Percentiles rank a stretch among this genome's conserved stretches.
These are phyloP conservation scores for Cenococcum geophilum DNA, from an alignment of 495 filamentous ascomycete species.

Conservation along the genomic window DNA sequence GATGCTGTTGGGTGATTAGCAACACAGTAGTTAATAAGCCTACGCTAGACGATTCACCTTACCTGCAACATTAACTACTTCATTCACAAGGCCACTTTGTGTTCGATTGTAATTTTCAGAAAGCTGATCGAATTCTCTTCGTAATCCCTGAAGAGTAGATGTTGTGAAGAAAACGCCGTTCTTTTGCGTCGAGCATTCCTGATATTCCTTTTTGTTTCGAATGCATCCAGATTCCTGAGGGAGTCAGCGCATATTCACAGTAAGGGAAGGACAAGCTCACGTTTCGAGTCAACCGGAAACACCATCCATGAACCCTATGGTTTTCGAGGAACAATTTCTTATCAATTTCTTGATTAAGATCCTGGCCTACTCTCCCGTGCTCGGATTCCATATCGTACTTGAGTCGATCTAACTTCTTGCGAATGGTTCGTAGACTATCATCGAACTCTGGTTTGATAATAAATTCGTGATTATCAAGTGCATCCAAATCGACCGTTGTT, in stretches of 20 bases:
- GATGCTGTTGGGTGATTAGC: slow-evolving; percentile 49
- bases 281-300: slow-evolving; percentile 85
- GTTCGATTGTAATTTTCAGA: slow-evolving; percentile 95
- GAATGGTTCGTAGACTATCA: slow-evolving; percentile 77
- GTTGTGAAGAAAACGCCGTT: slow-evolving; percentile 99
- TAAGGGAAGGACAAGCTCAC: not conserved
- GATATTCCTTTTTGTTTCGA: slow-evolving; percentile 80
- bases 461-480: slow-evolving; percentile 94
- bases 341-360: slow-evolving; percentile 87
- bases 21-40: not conserved
- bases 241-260: not conserved
- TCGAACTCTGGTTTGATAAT: slow-evolving; percentile 99
- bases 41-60: not conserved
- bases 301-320: slow-evolving; percentile 92
- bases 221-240: slow-evolving; percentile 75
- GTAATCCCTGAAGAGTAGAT: slow-evolving; percentile 67
- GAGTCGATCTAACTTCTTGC: slow-evolving; percentile 83
- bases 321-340: slow-evolving; percentile 99
- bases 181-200: slow-evolving; percentile 97
- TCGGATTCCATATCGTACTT: slow-evolving; percentile 78
- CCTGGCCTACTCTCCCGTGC: slow-evolving; percentile 65
- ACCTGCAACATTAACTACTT: slow-evolving; percentile 80
- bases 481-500: slow-evolving; percentile 93
- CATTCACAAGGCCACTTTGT: slow-evolving; percentile 81
- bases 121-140: slow-evolving; percentile 88